Conservation (phyloP, 805 yeast genomes). For the Peterozyma toletana region DNA sequence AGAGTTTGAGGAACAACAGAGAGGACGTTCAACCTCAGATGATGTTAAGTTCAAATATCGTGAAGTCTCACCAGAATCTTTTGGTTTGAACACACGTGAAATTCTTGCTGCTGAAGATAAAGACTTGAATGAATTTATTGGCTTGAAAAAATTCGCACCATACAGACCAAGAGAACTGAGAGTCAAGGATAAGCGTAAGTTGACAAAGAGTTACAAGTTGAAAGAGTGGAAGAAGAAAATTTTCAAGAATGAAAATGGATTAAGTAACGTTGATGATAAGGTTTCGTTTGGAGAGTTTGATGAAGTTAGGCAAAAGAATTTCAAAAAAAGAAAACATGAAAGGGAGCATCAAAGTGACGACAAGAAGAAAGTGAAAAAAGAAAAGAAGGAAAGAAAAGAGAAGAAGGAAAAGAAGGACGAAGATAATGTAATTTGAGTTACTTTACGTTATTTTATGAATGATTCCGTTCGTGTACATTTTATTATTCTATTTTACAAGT, state of each 20-base stretch:
- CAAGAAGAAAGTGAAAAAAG: constrained; percentile 16
- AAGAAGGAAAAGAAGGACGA: background rate
- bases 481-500: no score
- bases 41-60: constrained; percentile 69
- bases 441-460: no score
- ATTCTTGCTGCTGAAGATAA: constrained; percentile 86
- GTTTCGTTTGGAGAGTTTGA: no score
- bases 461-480: no score
- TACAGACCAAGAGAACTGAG: constrained; percentile 71
- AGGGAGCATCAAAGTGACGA: constrained; percentile 18
- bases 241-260: constrained; percentile 57
- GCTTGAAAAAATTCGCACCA: constrained; percentile 90
- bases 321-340: constrained; percentile 19
- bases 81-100: constrained; percentile 79
- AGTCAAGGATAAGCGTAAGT: constrained; percentile 75
- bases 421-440: no score
- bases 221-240: constrained; percentile 87
- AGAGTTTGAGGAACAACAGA: constrained; percentile 43
- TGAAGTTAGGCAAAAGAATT: constrained; percentile 18
- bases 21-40: constrained; percentile 40
- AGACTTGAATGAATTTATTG: constrained; percentile 76
- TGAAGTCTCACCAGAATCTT: constrained; percentile 92
- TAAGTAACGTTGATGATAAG: constrained; percentile 24
- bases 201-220: constrained; percentile 72
- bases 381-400: constrained; percentile 5